phyloP scores from a whole-genome alignment of 345 rosid species.

The Arabis alpina region DNA sequence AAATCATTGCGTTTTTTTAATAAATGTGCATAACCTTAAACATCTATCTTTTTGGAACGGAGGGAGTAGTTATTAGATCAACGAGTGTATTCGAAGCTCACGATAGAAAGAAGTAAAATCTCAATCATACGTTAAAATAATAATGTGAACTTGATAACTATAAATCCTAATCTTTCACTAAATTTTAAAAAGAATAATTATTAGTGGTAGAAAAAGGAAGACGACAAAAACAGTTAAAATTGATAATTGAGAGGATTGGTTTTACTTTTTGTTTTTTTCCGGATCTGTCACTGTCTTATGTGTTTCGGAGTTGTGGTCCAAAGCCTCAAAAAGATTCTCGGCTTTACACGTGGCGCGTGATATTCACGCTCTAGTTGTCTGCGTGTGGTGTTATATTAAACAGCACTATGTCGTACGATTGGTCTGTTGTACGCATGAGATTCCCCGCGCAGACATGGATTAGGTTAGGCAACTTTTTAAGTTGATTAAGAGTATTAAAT shows the following conservation, averaged over 20 bases:
- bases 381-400: conserved; percentile 12
- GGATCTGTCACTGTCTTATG: conserved; percentile 43
- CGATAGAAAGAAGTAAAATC: conserved; percentile 11
- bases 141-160: background rate
- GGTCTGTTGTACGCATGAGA: conserved; percentile 48
- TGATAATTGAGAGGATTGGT: conserved; percentile 34
- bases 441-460: conserved; percentile 43
- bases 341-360: conserved; percentile 29
- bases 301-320: conserved; percentile 39
- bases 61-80: background rate
- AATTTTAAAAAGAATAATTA: background rate
- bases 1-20: too few species aligned
- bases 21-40: too few species aligned
- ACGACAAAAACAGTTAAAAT: conserved; percentile 44
- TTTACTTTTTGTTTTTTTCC: conserved; percentile 36
- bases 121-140: background rate
- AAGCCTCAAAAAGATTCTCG: conserved; percentile 34
- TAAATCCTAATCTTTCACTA: conserved; percentile 34
- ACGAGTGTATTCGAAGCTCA: conserved; percentile 18
- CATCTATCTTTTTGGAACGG: too few species aligned
- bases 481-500: background rate
- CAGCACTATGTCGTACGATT: conserved; percentile 37
- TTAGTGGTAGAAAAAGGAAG: background rate
- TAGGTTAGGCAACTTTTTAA: conserved; percentile 30
- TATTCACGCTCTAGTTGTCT: background rate